Base-by-base conservation (phyloP, 805 yeast species). In the Saccharomycopsis sp. region DNA sequence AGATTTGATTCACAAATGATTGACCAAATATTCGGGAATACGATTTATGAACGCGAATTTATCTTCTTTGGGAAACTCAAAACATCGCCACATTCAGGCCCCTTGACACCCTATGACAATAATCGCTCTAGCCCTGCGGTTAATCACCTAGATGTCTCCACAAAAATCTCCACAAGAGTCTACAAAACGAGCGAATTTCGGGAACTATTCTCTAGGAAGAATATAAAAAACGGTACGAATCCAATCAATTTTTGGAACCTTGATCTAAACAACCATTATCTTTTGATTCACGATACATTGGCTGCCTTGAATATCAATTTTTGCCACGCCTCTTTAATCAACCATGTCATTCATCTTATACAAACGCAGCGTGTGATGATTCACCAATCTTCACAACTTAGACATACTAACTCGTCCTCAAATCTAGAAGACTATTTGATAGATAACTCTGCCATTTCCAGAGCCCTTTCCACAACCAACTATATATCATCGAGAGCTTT, bases 1-100 rank as follows among this genome's bases (percentile, higher is more conserved):
- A 23, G 29, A 18, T 60, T 60, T 21, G 51, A 57, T 24, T 40
- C 47, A 5, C 41, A 18, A 16, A 29, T 48, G 3, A 40, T 56
- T 23, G 20, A 41, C 15, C 29, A 44, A 18, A 37, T 60, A 7
- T 55, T 60, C 29, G 63, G 63, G 15, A 52, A 56, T 24, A 55
- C 63, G 4, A 50, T 58, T 5, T 60, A 60, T 51, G 63, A 58
- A 34, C 29, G 61, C 18, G 63, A 60, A 51, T 60, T 58, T 29
- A 53, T 55, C 7, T 60, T 55, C 54, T 60, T 56, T 53, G 57
- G 56, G 2, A 50, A 55, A 23, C 23, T 34, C 18, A n/a, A n/a
- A n/a, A n/a, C n/a, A n/a, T n/a, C n/a, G n/a, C n/a, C n/a, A n/a
- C n/a, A n/a, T n/a, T n/a, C n/a, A n/a, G n/a, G n/a, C n/a, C n/a